Evolutionary conservation across 2,329 filamentous ascomycete species (phyloP), one percentile per base, ranked within the genome.

Genomic region (Cytospora paraplurivora): DNA sequence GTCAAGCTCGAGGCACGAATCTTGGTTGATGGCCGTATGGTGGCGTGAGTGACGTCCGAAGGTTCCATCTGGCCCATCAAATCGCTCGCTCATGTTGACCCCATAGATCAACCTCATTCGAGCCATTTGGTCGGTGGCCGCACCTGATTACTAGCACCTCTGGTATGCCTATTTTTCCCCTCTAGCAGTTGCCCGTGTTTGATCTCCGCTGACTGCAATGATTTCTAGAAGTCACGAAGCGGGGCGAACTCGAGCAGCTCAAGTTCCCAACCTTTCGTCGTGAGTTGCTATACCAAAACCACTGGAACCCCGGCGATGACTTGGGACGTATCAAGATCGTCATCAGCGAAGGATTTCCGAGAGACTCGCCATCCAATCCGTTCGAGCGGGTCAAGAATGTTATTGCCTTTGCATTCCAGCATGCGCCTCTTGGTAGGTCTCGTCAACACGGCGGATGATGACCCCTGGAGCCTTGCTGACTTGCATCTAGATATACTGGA

Each of bases 401-500:
- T 52, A 84, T 93, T 32, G 84, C 85, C 15, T 95, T 96, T 74
- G 88, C 92, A 1, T 96, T 96, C 70, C 91, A 95, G 71, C 91
- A 95, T 78, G 92, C 90, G 38, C 92, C 92, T 1, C 76, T 90
- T 61, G 83, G 92, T 94, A 78, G 68, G 81, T 76, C 17, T 44
- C 8, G 7, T 21, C 33, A 6, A 38, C 35, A 0, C 19, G 47
- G 32, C 44, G n/a, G n/a, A 4, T 3, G 27, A 47, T 66, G 19
- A 57, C 52, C 38, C 2, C 5, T 3, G 21, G 54, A 33, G 19
- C 33, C 27, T 38, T 15, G 27, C 62, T 60, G 15, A 61, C 19
- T 17, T n/a, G 11, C 33, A 7, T 21, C 4, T 44, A 92, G 92
- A 90, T 50, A 79, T 93, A 32, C 82, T 96, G 35, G 90, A 95